Evolutionary conservation across 208 protist species (phyloP), one percentile per base, ranked within the genome.

Genomic region (Trypanosoma lewisi): DNA sequence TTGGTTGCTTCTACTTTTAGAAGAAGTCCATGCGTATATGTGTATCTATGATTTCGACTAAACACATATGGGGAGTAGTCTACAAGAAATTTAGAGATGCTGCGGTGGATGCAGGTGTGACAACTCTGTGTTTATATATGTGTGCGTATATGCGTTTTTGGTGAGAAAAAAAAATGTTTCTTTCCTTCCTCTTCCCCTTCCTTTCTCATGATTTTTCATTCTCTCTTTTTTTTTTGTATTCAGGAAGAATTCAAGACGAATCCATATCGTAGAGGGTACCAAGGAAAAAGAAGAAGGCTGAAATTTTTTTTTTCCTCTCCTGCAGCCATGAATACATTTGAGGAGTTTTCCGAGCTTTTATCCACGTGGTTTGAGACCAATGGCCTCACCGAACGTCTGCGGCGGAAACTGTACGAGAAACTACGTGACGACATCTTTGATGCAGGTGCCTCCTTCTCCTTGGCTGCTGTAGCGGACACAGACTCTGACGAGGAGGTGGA

Each of bases 341-440:
- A 77, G 8, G 60, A 55, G 6, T 86, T 83, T 66, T 48, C 70
- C 14, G 37, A 14, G 4, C 47, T 76, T 36, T 55, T 87, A 25
- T n/a, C 19, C 12, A 36, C 51, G 9, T 87, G 81, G 80, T 71
- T 83, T 44, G 65, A 66, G 31, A 19, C 47, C 7, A 57, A 75
- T 25, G 39, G 53, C 19, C 19, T 88, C 2, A 78, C 82, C 0
- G 42, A 59, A 19, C 34, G 63, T 12, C 59, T 88, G 44, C 67
- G 72, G 17, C 51, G 51, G 6, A 47, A 50, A 14, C 67, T 84
- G 8, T 77, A 71, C 62, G 60, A 80, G 17, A 82, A 84, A 49
- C 54, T 88, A n/a, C 21, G 53, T 2, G 33, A 66, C 21, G 45
- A 75, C 45, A 34, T 71, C 44, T 82, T 84, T 52, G 78, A 88